Evolutionary conservation across 139 green algal genomes (phyloP), one percentile per base, ranked within the genome.

Genomic region (Bryopsis sp.): DNA sequence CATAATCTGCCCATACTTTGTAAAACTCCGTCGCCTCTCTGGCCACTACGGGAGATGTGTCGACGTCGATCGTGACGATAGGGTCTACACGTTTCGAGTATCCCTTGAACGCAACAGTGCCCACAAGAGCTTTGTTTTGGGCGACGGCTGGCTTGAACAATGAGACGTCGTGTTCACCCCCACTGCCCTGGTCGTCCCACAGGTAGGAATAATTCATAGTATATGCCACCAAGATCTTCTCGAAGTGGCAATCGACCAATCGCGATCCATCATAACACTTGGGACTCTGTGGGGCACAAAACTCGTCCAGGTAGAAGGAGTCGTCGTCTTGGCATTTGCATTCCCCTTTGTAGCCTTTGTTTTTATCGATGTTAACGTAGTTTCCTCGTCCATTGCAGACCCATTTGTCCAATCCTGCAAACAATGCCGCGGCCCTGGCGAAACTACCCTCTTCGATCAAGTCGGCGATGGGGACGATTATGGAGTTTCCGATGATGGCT

Each of bases 401-500:
- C 48, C 8, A 61, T 15, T 15, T 28, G 48, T 61, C 48, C 48
- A 61, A 28, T 22, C 29, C 33, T 28, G 48, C 48, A 31, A 61
- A 61, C 48, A 36, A 22, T 8, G 33, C 5, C 11, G 48, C 48
- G 8, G 48, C 48, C 33, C 48, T 61, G 29, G 48, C 48, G 22
- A 61, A 61, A 7, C 24, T 33, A n/a, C n/a, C n/a, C n/a, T n/a
- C n/a, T n/a, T n/a, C n/a, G n/a, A n/a, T n/a, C n/a, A n/a, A n/a
- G n/a, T n/a, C n/a, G 11, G 48, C 29, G 29, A 61, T 22, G 29
- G 24, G 29, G 5, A 7, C 11, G 22, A 61, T 61, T 28, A 22
- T 61, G 5, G 48, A 61, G 19, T 61, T 31, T 26, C 33, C 48
- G 22, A 61, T 61, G 8, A 61, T 61, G 5, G 48, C 48, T 61